Conservation (phyloP, 768 basidiomycete species). For the Pleurotus tuoliensis region DNA sequence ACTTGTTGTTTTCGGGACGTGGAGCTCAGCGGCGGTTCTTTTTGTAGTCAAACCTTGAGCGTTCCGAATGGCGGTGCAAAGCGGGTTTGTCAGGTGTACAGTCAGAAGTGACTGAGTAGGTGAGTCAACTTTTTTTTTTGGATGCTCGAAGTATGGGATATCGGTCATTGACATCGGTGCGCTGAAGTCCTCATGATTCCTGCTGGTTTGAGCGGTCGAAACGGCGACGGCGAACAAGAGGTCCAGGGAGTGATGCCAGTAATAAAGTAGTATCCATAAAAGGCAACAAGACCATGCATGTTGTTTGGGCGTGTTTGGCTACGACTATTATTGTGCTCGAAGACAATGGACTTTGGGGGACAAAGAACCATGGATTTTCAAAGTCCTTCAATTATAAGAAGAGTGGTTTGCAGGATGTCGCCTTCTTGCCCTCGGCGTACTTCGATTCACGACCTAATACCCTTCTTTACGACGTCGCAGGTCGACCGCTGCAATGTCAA, state of each 20-base stretch:
- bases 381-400: not conserved
- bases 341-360: not conserved
- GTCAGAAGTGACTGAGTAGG: not conserved
- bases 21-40: not conserved
- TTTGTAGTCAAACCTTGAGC: slow-evolving; percentile 2
- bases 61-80: slow-evolving; percentile 2
- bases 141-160: not conserved
- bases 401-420: slow-evolving; percentile 9
- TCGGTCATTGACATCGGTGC: no score
- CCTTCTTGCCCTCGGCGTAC: slow-evolving; percentile 9
- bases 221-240: not conserved
- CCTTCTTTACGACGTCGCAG: slow-evolving; percentile 36
- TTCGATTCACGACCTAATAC: slow-evolving; percentile 10
- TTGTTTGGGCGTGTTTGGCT: not conserved
- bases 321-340: not conserved
- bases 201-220: not conserved
- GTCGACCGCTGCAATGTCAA: slow-evolving; percentile 34
- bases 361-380: not conserved
- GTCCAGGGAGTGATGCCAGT: not conserved
- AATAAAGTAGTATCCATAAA: slow-evolving; percentile 3
- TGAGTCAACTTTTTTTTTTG: not conserved
- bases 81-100: not conserved
- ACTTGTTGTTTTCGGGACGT: not conserved
- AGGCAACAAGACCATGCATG: not conserved
- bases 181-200: no score